phyloP scores from a whole-genome alignment of 306 rosid genomes.

The Neltuma alba region DNA sequence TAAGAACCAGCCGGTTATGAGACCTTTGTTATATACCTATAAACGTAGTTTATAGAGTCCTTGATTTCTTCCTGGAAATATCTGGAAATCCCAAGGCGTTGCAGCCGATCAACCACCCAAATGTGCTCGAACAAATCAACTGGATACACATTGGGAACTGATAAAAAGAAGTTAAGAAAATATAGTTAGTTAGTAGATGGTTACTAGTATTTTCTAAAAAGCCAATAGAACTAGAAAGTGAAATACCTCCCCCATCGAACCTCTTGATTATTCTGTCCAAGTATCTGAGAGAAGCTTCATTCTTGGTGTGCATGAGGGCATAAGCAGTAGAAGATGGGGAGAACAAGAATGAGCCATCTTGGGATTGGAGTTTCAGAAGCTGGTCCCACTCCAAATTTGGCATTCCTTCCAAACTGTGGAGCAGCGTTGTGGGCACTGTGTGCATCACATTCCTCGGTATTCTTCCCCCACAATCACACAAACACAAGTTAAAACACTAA shows the following conservation, averaged over 20 bases:
- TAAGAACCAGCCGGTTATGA: too few relatives aligned
- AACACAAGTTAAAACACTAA: background rate
- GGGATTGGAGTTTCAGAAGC: slow-evolving; percentile 70
- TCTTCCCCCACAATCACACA: slow-evolving; percentile 37
- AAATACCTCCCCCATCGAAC: slow-evolving; percentile 74
- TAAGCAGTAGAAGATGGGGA: slow-evolving; percentile 90
- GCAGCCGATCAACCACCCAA: too few relatives aligned
- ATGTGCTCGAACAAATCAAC: too few relatives aligned
- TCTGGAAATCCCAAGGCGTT: too few relatives aligned
- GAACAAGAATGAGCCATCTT: slow-evolving; percentile 75
- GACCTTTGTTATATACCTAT: background rate
- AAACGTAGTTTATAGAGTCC: too few relatives aligned
- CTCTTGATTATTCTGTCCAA: slow-evolving; percentile 41
- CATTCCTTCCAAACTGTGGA: slow-evolving; percentile 94
- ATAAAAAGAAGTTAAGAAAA: background rate
- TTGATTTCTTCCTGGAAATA: too few relatives aligned
- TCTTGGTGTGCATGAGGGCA: slow-evolving; percentile 61
- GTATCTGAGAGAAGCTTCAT: slow-evolving; percentile 54
- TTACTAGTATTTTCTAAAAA: too few relatives aligned
- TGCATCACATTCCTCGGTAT: slow-evolving; percentile 80
- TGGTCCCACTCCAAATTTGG: slow-evolving; percentile 65
- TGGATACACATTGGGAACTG: too few relatives aligned
- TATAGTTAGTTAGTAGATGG: too few relatives aligned
- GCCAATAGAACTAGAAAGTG: background rate
- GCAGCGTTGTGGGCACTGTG: slow-evolving; percentile 66